Evolutionary conservation across 129 eudicot species (phyloP).

Genomic region (Kitagawia praeruptora): DNA sequence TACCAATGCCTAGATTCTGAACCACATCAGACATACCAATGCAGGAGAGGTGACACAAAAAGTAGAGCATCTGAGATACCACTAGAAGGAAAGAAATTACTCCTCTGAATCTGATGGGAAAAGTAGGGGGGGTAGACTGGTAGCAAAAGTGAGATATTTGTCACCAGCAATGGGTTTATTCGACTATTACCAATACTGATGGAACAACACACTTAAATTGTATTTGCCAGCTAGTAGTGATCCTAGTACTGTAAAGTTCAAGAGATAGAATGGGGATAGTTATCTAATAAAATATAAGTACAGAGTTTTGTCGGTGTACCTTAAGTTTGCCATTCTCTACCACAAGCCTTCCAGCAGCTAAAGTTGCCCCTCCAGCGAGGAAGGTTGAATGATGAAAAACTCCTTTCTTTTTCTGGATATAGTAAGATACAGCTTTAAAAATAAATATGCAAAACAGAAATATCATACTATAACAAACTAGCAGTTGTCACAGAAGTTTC

Average conservation of each 20-base stretch:
- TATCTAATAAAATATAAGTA: neutral
- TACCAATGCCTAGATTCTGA: neutral
- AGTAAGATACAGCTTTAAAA: neutral
- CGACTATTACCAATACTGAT: neutral
- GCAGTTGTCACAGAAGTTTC: neutral
- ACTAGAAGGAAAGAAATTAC: neutral
- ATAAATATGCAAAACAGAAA: neutral
- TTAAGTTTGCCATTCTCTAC: conserved; percentile 63
- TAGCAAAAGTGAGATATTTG: neutral
- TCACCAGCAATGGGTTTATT: neutral
- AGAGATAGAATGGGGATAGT: neutral
- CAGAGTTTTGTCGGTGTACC: conserved; percentile 26
- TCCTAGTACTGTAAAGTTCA: neutral
- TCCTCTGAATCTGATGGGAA: neutral
- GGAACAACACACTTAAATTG: neutral
- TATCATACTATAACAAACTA: neutral
- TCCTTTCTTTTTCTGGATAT: conserved; percentile 82
- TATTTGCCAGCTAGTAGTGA: neutral
- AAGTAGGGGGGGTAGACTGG: neutral
- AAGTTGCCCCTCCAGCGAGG: conserved; percentile 93
- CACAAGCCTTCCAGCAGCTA: conserved; percentile 91
- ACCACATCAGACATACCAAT: neutral
- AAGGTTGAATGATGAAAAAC: conserved; percentile 91
- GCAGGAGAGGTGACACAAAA: neutral
- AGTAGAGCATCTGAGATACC: neutral